Conservation (phyloP, 352 stramenopile genomes). For the Pythium biforme region DNA sequence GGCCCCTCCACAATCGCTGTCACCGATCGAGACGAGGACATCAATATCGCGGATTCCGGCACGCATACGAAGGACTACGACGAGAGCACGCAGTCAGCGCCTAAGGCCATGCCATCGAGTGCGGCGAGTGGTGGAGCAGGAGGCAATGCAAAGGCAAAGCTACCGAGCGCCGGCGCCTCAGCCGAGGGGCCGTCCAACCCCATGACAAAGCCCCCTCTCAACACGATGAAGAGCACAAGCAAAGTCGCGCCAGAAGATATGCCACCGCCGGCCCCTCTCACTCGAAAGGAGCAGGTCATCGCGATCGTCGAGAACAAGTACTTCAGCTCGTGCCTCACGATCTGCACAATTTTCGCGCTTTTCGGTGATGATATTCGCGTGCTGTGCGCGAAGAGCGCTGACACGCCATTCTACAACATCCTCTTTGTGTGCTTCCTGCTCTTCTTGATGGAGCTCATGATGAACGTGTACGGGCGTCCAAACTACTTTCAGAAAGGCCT, state of each 20-base stretch:
- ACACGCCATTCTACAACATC: slow-evolving; percentile 73
- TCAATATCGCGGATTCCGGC: slow-evolving; percentile 12
- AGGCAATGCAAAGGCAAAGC: slow-evolving; percentile 18
- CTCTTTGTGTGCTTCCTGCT: slow-evolving; percentile 79
- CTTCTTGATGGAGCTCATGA: slow-evolving; percentile 63
- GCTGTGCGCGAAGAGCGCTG: slow-evolving; percentile 60
- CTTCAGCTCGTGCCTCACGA: slow-evolving; percentile 57
- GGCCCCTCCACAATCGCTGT: slow-evolving; percentile 31
- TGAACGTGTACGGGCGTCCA: slow-evolving; percentile 69
- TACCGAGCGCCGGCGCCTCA: slow-evolving; percentile 7
- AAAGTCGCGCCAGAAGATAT: slow-evolving; percentile 71
- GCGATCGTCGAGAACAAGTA: slow-evolving; percentile 70
- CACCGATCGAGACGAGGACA: slow-evolving; percentile 30
- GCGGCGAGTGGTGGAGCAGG: slow-evolving; percentile 17
- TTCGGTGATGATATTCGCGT: slow-evolving; percentile 87
- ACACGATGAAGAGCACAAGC: slow-evolving; percentile 43
- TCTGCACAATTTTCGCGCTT: slow-evolving; percentile 84
- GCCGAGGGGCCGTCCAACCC: slow-evolving; percentile 26
- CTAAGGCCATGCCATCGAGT: slow-evolving; percentile 31
- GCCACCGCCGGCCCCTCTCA: slow-evolving; percentile 29
- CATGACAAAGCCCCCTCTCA: slow-evolving; percentile 23
- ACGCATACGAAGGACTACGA: slow-evolving; percentile 6
- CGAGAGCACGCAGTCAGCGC: slow-evolving; percentile 13
- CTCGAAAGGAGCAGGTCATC: slow-evolving; percentile 45
- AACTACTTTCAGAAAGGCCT: slow-evolving; percentile 77